Conservation (phyloP, 2,329 filamentous ascomycete genomes). For the Scortechinia acanthostroma region DNA sequence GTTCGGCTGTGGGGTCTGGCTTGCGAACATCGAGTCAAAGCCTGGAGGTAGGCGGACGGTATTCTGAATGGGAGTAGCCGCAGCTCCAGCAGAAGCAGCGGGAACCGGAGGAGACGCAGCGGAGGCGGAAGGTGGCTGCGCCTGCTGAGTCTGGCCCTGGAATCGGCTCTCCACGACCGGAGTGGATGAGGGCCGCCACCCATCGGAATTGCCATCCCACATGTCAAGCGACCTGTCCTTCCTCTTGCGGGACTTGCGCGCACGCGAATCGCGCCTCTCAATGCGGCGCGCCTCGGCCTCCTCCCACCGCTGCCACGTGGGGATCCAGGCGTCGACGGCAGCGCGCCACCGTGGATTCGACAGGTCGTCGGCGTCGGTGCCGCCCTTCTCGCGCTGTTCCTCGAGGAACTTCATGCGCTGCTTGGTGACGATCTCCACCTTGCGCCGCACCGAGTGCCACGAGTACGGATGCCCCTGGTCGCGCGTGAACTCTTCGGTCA, state of each 20-base stretch:
- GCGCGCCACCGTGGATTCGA: slow-evolving; percentile 25
- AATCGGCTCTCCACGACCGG: background rate
- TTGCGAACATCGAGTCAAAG: slow-evolving; percentile 26
- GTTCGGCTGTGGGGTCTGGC: slow-evolving; percentile 5
- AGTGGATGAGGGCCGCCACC: background rate
- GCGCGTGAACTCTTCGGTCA: slow-evolving; percentile 24
- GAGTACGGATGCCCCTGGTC: slow-evolving; percentile 26
- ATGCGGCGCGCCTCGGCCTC: slow-evolving; percentile 22
- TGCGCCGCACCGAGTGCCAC: slow-evolving; percentile 29
- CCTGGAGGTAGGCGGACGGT: slow-evolving; percentile 21
- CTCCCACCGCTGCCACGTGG: slow-evolving; percentile 26
- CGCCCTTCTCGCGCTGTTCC: slow-evolving; percentile 17
- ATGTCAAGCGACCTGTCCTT: background rate
- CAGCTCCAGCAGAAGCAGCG: slow-evolving; percentile 3
- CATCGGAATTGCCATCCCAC: background rate
- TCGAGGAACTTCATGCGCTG: slow-evolving; percentile 26
- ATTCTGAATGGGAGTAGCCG: slow-evolving; percentile 3
- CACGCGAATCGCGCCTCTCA: slow-evolving; percentile 14
- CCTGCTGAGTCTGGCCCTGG: background rate
- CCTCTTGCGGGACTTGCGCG: slow-evolving; percentile 8
- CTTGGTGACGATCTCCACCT: slow-evolving; percentile 27
- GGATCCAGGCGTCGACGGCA: slow-evolving; percentile 27
- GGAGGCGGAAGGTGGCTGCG: background rate
- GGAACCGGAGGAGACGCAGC: background rate
- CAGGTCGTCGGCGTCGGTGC: slow-evolving; percentile 11